These are phyloP conservation scores for Aspergillus novofumigatus DNA, from an alignment of 2,329 filamentous ascomycete genomes.

Conservation along the genomic window DNA sequence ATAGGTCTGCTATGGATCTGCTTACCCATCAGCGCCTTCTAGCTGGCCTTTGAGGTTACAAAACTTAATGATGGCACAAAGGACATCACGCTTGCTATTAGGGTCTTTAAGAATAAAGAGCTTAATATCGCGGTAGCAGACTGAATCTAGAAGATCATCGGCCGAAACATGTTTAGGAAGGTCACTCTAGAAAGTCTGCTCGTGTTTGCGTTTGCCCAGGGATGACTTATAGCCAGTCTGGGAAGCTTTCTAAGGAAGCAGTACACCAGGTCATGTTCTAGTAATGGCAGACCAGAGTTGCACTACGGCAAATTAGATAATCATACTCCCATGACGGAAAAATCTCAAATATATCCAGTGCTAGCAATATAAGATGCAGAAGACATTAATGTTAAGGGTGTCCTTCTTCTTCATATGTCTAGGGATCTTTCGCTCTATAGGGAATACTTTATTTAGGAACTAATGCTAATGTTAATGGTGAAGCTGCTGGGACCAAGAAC, in stretches of 20 bases:
- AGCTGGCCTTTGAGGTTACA: conserved; percentile 22
- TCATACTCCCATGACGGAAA: conserved; percentile 21
- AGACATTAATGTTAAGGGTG: conserved; percentile 15
- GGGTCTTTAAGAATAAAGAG: conserved; percentile 21
- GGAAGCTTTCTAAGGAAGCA: conserved; percentile 18
- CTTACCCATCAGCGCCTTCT: conserved; percentile 26
- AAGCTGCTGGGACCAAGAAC: too few relatives aligned
- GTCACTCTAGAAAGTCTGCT: conserved; percentile 16
- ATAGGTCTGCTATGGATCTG: neutral
- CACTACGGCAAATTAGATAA: conserved; percentile 18
- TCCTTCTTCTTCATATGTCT: too few relatives aligned
- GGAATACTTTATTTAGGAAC: too few relatives aligned
- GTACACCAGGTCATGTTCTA: conserved; percentile 15
- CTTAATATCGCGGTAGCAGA: conserved; percentile 24
- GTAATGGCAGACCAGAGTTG: conserved; percentile 24
- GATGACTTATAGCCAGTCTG: neutral
- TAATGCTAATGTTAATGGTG: too few relatives aligned
- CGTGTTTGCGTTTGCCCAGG: conserved; percentile 14
- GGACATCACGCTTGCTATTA: conserved; percentile 20
- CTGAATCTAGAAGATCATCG: conserved; percentile 17
- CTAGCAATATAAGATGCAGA: conserved; percentile 19
- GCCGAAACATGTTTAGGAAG: conserved; percentile 17
- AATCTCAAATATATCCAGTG: conserved; percentile 21
- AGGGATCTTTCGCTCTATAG: too few relatives aligned
- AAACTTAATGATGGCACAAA: conserved; percentile 26